Base-by-base conservation (phyloP, 441 rosid genomes). In the Jatropha podagrica region DNA sequence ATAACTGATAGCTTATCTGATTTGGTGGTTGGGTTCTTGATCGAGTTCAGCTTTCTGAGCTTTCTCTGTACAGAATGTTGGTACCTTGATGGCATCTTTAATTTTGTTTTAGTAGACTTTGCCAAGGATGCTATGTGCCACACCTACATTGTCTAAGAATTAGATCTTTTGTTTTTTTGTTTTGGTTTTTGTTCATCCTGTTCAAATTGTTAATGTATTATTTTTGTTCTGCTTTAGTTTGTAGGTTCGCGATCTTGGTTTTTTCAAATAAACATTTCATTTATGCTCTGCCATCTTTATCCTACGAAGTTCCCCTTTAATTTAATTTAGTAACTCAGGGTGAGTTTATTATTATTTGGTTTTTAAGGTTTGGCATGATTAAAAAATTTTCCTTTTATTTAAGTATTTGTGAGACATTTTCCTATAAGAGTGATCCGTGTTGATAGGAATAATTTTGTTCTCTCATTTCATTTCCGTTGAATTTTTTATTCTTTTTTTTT, bases 61-160 rank as follows among this genome's bases (percentile, higher is more conserved):
- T 26, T 9, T 44, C 5, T n/a, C 18, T 75, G 60, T 60, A 48
- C 68, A 59, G 78, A 61, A 49, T 44, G 15, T 55, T 56, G 46
- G 62, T 41, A 20, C 7, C 41, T 26, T 42, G 10, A 41, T 41
- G 59, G 11, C 41, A 46, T 72, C 44, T 60, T 60, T 44, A 1
- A 56, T 27, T 2, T 6, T 8, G 12, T 27, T 27, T 3, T 17
- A 4, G 11, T 32, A 15, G 72, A 71, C 6, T 42, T 41, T 12
- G 41, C 65, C 59, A 23, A 46, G 64, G 55, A 71, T 40, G 64
- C 10, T 7, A 48, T 61, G 75, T 23, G 4, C 20, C 7, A 2
- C 9, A 54, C 12, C 26, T 51, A 8, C 51, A 54, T 54, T 42
- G 23, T 65, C 52, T 64, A 15, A 32, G 48, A 46, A 40, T 23